Base-by-base conservation (phyloP, 2,329 filamentous ascomycete genomes). In the Botryotinia narcissicola region DNA sequence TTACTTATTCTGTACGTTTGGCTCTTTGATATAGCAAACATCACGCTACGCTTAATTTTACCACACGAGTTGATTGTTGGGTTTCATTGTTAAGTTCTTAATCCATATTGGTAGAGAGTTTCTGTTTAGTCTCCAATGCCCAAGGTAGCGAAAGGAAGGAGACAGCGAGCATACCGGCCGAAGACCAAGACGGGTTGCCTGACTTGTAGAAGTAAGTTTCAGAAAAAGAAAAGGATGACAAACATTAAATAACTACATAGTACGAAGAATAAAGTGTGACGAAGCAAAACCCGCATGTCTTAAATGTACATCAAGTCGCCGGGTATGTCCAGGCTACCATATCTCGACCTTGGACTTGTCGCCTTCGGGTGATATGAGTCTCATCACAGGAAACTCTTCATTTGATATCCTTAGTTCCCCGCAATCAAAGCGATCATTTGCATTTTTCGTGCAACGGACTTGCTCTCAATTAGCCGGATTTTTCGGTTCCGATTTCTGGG, bases 401-500 rank as follows among this genome's bases (percentile, higher is more conserved):
- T 66, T 70, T 70, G 62, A 74, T 12, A 73, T 76, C n/a, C 29
- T 68, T 32, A 57, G 59, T 9, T 73, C 74, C 8, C 37, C 73
- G 32, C 44, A 73, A 60, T 70, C 67, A 59, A 64, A 44, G 20
- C 44, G 64, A 62, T 90, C 90, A 77, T 90, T 90, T 78, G 84
- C 88, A 71, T 81, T 90, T 16, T 91, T 91, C 76, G 85, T 86
- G 61, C 82, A 86, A 32, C 86, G 87, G 48, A 90, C 90, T 0
- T 86, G 88, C 3, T 86, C 82, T 46, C 88, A 90, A 77, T 82
- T 92, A 16, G 89, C 89, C 0, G 89, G 90, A 25, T 91, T 89
- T 78, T 91, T 91, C 74, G 87, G 90, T 77, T 86, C 85, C 42
- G 83, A 85, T 2, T 92, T 92, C 78, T 92, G 90, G 90, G 88